A percentile compares a stretch with the other conserved stretches of the same genome.
Evolutionary conservation across 306 rosid species (phyloP).

Genomic region (Senna tora): DNA sequence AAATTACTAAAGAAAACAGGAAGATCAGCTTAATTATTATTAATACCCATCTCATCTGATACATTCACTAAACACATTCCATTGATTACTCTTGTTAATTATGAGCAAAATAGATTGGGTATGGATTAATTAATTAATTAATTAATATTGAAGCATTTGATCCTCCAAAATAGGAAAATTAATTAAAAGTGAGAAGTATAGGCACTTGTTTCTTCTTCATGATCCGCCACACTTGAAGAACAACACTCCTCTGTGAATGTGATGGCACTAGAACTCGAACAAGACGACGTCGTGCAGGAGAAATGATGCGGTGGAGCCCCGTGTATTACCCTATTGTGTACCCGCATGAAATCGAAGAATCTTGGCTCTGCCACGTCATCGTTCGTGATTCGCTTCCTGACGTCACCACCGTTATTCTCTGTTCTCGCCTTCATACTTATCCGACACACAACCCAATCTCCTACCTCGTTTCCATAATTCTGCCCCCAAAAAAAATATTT

Average conservation of each 20-base stretch:
- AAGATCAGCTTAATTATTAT: background rate
- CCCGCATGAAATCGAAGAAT: slow-evolving; percentile 52
- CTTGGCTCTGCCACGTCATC: slow-evolving; percentile 28
- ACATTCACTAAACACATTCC: background rate
- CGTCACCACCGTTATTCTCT: slow-evolving; percentile 37
- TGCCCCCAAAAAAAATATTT: no score
- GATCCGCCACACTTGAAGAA: slow-evolving; percentile 48
- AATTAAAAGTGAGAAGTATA: slow-evolving; percentile 22
- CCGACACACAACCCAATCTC: slow-evolving; percentile 83
- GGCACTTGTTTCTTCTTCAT: slow-evolving; percentile 47
- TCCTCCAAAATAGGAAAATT: background rate
- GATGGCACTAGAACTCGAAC: slow-evolving; percentile 58
- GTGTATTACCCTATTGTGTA: background rate
- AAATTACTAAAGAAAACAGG: background rate
- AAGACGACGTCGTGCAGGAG: slow-evolving; percentile 65
- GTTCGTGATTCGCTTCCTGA: slow-evolving; percentile 5
- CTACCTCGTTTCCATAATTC: slow-evolving; percentile 40
- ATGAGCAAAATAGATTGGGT: background rate
- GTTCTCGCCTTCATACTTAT: slow-evolving; percentile 54
- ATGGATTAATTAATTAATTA: no score
- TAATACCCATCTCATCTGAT: background rate
- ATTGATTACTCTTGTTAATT: slow-evolving; percentile 14
- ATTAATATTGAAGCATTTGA: background rate
- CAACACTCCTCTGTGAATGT: slow-evolving; percentile 60
- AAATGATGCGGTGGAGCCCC: background rate